Conservation (phyloP, 164 flowering plant genomes). For the Nymphaea colorata region DNA sequence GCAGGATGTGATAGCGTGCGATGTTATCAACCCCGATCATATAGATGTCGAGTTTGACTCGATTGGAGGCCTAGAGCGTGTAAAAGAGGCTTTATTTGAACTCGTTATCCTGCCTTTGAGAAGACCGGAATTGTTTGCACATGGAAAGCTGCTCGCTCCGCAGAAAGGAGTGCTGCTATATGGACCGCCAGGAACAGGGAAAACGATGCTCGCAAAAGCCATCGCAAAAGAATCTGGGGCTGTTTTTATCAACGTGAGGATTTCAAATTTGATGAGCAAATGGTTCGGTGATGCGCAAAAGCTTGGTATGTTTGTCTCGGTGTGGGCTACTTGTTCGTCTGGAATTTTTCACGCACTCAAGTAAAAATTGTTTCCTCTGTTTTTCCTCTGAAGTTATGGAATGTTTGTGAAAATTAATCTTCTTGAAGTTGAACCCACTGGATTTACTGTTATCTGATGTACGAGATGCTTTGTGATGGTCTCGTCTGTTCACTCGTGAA, state of each 20-base stretch:
- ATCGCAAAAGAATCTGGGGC: slow-evolving; percentile 90
- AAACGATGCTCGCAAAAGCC: slow-evolving; percentile 53
- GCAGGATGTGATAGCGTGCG: slow-evolving; percentile 91
- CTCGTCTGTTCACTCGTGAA: no score
- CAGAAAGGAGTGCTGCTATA: slow-evolving; percentile 70
- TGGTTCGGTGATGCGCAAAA: slow-evolving; percentile 98
- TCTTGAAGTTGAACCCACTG: not conserved
- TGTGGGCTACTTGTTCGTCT: not conserved
- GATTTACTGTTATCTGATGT: not conserved
- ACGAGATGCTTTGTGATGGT: no score
- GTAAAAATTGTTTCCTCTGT: not conserved
- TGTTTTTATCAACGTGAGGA: slow-evolving; percentile 76
- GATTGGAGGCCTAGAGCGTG: slow-evolving; percentile 70
- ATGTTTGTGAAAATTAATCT: not conserved
- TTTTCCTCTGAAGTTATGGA: not conserved
- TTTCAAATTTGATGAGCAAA: slow-evolving; percentile 86
- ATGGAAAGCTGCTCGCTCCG: slow-evolving; percentile 67
- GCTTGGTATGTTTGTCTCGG: slow-evolving; percentile 38
- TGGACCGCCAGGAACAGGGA: slow-evolving; percentile 18
- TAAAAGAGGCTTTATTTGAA: slow-evolving; percentile 60
- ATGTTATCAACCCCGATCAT: slow-evolving; percentile 78
- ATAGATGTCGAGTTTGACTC: slow-evolving; percentile 72
- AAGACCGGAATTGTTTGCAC: slow-evolving; percentile 69
- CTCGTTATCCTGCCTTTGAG: slow-evolving; percentile 49
- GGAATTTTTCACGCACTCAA: not conserved